These are phyloP conservation scores for Thielaviopsis ethacetica DNA, from an alignment of 2,329 filamentous ascomycete genomes.

Conservation along the genomic window DNA sequence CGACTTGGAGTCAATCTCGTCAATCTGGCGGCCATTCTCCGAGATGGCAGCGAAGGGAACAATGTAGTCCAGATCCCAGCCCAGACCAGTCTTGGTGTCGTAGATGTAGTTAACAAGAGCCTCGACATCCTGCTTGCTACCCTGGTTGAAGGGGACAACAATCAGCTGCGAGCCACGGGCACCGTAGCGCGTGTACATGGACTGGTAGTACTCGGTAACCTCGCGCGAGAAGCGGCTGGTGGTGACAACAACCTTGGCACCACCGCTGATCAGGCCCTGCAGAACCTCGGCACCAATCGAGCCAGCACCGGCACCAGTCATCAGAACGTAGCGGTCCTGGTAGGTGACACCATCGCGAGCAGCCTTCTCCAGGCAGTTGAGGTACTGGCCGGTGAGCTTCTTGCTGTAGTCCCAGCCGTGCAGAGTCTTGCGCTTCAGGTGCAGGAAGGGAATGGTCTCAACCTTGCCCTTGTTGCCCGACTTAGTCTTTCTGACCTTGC, in stretches of 20 bases:
- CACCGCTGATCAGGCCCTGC: constrained; percentile 88
- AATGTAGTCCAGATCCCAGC: constrained; percentile 95
- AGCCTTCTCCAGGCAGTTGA: constrained; percentile 80
- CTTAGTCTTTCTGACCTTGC: constrained; percentile 47
- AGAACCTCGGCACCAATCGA: constrained; percentile 96
- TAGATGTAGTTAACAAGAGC: constrained; percentile 93
- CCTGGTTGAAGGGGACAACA: constrained; percentile 97
- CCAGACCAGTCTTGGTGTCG: constrained; percentile 85
- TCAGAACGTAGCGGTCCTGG: constrained; percentile 86
- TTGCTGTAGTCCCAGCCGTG: constrained; percentile 99
- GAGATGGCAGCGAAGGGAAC: constrained; percentile 95
- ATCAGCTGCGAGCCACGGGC: constrained; percentile 90
- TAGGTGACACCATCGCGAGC: constrained; percentile 80
- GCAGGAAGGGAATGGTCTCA: constrained; percentile 93
- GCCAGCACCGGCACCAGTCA: constrained; percentile 95
- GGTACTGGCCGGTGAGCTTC: constrained; percentile 84
- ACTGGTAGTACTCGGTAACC: constrained; percentile 98
- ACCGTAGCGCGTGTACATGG: constrained; percentile 92
- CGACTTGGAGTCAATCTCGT: constrained; percentile 90
- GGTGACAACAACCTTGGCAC: constrained; percentile 90
- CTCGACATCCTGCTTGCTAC: constrained; percentile 94
- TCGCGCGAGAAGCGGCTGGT: constrained; percentile 93
- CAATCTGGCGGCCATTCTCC: constrained; percentile 94
- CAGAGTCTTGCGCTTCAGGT: constrained; percentile 83
- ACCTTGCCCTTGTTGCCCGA: constrained; percentile 69